A percentile compares a stretch with the other conserved stretches of the same genome.
These are phyloP conservation scores for Acer yangbiense DNA, from an alignment of 345 rosid species.

Conservation along the genomic window DNA sequence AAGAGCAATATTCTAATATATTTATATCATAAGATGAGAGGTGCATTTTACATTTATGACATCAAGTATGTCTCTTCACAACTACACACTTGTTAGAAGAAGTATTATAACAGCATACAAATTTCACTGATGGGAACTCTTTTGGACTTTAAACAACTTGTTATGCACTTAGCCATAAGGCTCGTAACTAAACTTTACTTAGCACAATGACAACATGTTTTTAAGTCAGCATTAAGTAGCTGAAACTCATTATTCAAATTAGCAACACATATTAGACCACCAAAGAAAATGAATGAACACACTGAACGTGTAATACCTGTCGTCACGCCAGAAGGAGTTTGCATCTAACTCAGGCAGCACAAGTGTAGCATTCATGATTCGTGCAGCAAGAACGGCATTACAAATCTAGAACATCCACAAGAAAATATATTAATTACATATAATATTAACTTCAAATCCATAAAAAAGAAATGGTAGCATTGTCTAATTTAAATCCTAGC, in stretches of 20 bases:
- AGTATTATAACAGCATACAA: not conserved
- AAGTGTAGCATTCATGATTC: slow-evolving; percentile 99
- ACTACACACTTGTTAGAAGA: not conserved
- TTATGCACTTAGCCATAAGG: not conserved
- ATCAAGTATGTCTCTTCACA: not conserved
- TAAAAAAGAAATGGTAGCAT: not conserved
- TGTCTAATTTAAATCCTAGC: not conserved
- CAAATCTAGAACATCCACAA: slow-evolving; percentile 65
- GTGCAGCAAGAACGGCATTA: slow-evolving; percentile 99
- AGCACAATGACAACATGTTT: not conserved
- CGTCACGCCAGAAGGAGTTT: slow-evolving; percentile 99
- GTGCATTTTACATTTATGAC: not conserved
- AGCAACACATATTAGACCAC: not conserved
- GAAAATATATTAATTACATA: slow-evolving; percentile 1
- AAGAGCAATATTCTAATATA: slow-evolving; percentile 4
- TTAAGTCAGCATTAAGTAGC: not conserved
- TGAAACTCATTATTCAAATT: not conserved
- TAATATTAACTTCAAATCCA: not conserved
- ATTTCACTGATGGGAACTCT: not conserved
- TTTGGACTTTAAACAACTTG: not conserved
- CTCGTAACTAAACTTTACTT: not conserved
- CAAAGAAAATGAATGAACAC: not conserved
- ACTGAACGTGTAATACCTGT: slow-evolving; percentile 56
- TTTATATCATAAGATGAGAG: not conserved
- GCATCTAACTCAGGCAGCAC: slow-evolving; percentile 97